These are phyloP conservation scores for Gnaphalium uliginosum DNA, from an alignment of 129 eudicot species.

Conservation along the genomic window DNA sequence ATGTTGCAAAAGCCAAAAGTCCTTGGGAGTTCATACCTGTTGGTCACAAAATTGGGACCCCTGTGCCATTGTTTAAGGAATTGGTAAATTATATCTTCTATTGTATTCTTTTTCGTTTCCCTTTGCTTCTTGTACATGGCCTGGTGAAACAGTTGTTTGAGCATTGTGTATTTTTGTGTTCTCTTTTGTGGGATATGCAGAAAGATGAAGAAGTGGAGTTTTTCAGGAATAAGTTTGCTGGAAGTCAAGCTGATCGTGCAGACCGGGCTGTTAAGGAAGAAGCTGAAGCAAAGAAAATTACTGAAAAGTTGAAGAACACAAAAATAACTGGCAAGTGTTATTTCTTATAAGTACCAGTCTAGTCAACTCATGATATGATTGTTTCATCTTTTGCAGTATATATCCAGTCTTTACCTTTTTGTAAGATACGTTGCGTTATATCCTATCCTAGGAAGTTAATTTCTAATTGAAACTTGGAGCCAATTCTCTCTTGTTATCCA, in stretches of 20 bases:
- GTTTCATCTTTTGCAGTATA: too few species aligned
- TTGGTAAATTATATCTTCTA: conserved; percentile 51
- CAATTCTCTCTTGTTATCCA: too few species aligned
- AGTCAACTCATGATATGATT: conserved; percentile 1
- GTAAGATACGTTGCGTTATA: too few species aligned
- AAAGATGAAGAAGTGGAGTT: conserved; percentile 78
- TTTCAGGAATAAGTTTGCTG: conserved; percentile 82
- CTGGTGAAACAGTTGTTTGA: background rate
- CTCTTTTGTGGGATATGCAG: conserved; percentile 39
- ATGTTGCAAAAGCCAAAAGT: conserved; percentile 61
- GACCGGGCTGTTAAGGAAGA: conserved; percentile 85
- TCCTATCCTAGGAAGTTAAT: too few species aligned
- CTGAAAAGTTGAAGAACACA: conserved; percentile 64
- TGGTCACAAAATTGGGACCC: conserved; percentile 91
- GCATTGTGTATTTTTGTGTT: background rate
- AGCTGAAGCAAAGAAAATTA: conserved; percentile 73
- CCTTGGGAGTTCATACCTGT: conserved; percentile 82
- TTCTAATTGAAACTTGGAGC: too few species aligned
- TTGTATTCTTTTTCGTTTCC: conserved; percentile 1
- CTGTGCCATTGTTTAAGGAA: conserved; percentile 87
- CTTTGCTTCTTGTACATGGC: conserved; percentile 14
- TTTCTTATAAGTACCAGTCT: background rate
- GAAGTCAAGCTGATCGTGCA: conserved; percentile 99
- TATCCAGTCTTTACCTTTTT: too few species aligned
- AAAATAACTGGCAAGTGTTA: conserved; percentile 61